Evolutionary conservation across 768 basidiomycete species (phyloP).

Genomic region (Epithele typhae): DNA sequence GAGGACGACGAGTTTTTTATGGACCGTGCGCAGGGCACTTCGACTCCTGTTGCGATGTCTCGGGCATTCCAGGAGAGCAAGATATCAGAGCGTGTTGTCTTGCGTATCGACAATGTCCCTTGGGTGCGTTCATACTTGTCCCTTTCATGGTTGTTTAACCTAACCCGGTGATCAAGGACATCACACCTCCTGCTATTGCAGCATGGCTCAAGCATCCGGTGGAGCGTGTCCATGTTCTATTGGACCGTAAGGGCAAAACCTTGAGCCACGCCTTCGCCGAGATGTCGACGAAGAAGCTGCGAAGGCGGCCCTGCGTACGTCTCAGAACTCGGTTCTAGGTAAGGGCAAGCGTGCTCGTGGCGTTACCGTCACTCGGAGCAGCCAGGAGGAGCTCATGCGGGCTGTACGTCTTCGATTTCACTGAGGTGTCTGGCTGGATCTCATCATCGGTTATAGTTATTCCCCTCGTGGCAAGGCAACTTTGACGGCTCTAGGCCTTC

Average conservation of each 20-base stretch:
- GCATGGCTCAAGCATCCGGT: conserved; percentile 69
- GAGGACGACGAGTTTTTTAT: conserved; percentile 23
- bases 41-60: conserved; percentile 26
- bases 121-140: conserved; percentile 77
- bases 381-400: conserved; percentile 78
- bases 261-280: conserved; percentile 83
- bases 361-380: conserved; percentile 78
- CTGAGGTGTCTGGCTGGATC: neutral
- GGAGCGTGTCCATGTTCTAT: conserved; percentile 70
- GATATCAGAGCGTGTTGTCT: conserved; percentile 41
- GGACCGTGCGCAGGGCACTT: conserved; percentile 29
- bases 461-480: conserved; percentile 74
- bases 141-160: too few species aligned
- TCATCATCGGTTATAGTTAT: conserved; percentile 51
- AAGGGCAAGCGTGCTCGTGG: conserved; percentile 75
- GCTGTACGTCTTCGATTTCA: conserved; percentile 44
- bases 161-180: too few species aligned
- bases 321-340: conserved; percentile 65
- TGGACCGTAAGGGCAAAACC: conserved; percentile 81
- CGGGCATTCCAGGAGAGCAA: neutral
- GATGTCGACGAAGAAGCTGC: conserved; percentile 57
- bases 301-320: conserved; percentile 57
- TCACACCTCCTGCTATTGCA: conserved; percentile 69
- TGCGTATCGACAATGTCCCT: conserved; percentile 85
- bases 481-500: conserved; percentile 70